Evolutionary conservation across 2,329 filamentous ascomycete species (phyloP), one percentile per base, ranked within the genome.

Genomic region (Ophiosphaerella narmari): DNA sequence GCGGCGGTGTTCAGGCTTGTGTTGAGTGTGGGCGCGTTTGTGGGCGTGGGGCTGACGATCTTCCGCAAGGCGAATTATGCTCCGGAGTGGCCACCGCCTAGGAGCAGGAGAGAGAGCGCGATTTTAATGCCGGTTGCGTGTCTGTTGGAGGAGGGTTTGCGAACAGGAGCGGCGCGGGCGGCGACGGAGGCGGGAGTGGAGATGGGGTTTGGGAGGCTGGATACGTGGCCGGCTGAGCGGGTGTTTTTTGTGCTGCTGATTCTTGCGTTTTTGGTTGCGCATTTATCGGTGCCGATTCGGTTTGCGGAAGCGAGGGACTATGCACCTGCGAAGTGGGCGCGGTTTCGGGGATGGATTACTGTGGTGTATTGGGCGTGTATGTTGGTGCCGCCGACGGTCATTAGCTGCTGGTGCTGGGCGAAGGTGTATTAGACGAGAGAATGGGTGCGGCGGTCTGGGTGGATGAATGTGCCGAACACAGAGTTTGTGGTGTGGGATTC

Each of bases 61-160:
- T 46, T 46, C 37, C 39, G 43, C 21, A 40, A 46, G 24, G 36
- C 37, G 7, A 46, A 46, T 13, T 46, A 46, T 4, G 43, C 43
- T 2, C 43, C 43, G 5, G 43, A 46, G 13, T 46, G 43, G 43
- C 43, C 43, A n/a, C 43, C 43, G 14, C 43, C 43, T 14, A 11
- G 3, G 6, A 35, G 8, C 26, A 36, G 43, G 13, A 46, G 39
- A 5, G 43, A 46, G 5, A 46, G 43, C n/a, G 36, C 37, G 5
- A 46, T 46, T n/a, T 21, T 46, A 5, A 21, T 46, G 4, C 43
- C 43, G 9, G 43, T 46, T 13, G 43, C 43, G n/a, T 46, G 43
- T 16, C 24, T 46, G 11, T 26, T 46, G 7, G 43, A 46, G n/a
- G 23, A 26, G n/a, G 29, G 24, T 13, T 14, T 46, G 21, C 36